Percentiles rank a stretch among this genome's conserved stretches.
These are phyloP conservation scores for Fusarium humuli DNA, from an alignment of 2,329 filamentous ascomycete species.

Conservation along the genomic window DNA sequence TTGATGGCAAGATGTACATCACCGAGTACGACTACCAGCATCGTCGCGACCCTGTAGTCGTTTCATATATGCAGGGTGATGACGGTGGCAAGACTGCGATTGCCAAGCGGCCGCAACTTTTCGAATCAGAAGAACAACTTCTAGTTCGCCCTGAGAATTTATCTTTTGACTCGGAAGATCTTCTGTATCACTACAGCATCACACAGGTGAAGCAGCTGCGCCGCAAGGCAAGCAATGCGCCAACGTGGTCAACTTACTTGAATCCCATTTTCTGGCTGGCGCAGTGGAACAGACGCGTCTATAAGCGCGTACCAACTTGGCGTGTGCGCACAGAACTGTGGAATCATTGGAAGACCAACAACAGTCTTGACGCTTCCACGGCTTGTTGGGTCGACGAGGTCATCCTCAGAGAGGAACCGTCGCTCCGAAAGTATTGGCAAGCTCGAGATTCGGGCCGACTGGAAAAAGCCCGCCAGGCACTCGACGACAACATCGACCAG, in stretches of 20 bases:
- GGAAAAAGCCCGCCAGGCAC: constrained; percentile 5
- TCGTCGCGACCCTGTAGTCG: constrained; percentile 28
- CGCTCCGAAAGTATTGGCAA: constrained; percentile 27
- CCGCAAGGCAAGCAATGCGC: neutral
- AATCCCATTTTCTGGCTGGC: neutral
- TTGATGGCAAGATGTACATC: constrained; percentile 16
- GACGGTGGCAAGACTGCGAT: constrained; percentile 22
- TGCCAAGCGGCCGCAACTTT: constrained; percentile 1
- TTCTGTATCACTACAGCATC: neutral
- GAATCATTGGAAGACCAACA: constrained; percentile 29
- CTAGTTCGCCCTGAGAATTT: neutral
- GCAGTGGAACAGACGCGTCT: constrained; percentile 25
- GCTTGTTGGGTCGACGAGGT: constrained; percentile 38
- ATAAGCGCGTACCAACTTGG: constrained; percentile 33
- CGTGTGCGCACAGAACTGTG: constrained; percentile 34
- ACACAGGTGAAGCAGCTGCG: neutral
- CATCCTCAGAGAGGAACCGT: constrained; percentile 29
- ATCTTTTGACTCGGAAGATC: neutral
- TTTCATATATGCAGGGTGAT: constrained; percentile 13
- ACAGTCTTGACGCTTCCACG: constrained; percentile 27
- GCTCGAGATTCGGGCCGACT: constrained; percentile 26
- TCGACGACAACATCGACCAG: constrained; percentile 31
- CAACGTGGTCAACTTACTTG: neutral
- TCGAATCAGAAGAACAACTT: neutral
- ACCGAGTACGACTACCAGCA: constrained; percentile 36